Base-by-base conservation (phyloP, 441 rosid species). In the Croton laevigatus region DNA sequence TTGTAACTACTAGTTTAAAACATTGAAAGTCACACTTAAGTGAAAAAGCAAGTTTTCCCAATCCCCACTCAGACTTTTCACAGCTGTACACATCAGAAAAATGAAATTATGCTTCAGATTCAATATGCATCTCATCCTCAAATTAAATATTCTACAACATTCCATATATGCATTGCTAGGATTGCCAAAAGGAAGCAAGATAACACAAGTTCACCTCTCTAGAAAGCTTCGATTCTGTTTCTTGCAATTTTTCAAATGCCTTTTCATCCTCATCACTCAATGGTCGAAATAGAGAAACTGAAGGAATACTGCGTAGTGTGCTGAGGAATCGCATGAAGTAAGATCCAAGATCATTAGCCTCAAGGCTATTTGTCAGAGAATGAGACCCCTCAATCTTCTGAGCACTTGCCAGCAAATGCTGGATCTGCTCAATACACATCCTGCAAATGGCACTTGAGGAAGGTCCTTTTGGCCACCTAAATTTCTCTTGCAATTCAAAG, bases 401-500 rank as follows among this genome's bases (percentile, higher is more conserved):
- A 77, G 93, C 86, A 77, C 80, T 85, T 66, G 97, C 90, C 77
- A 95, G 80, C 78, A 95, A 76, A 46, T 77, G 80, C 72, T 93
- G 98, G 72, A 95, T 87, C 79, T 93, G 98, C 84, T 93, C 99
- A 52, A 95, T 91, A 77, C 98, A 88, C 81, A 88, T 80, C 67
- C 81, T 80, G 84, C 99, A 91, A 73, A 91, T 85, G 64, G 88
- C 85, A 79, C 68, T 81, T 3, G 99, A 85, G 59, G 94, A 81
- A 2, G 95, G 88, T 71, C 82, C 83, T 77, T 86, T 95, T 27
- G 99, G 97, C 98, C 99, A 95, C 80, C 88, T 88, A 75, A 95
- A 93, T 77, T 89, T 95, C 88, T 95, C 99, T 75, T 89, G 88
- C 75, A 95, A 75, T 81, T 95, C 99, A 74, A 95, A 95, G 52